Evolutionary conservation across 129 eudicot genomes (phyloP).

Genomic region (Escallonia rubra): DNA sequence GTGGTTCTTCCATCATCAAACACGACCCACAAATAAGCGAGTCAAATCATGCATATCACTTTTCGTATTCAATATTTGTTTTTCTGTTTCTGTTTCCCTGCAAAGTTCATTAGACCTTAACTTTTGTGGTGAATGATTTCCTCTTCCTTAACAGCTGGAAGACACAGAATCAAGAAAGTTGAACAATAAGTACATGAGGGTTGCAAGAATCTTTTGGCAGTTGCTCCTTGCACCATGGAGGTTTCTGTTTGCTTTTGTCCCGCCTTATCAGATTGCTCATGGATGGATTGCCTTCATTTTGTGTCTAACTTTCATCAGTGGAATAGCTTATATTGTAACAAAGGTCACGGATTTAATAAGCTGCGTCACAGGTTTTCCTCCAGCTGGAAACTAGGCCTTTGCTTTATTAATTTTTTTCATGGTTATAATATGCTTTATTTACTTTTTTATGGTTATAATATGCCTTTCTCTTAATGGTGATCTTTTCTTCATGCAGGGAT

Average conservation of each 20-base stretch:
- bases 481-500: constrained; percentile 48
- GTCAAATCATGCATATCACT: no score
- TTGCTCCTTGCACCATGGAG: constrained; percentile 73
- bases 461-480: background rate
- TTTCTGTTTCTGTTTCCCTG: background rate
- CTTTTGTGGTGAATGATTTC: background rate
- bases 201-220: constrained; percentile 50
- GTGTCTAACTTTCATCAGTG: constrained; percentile 71
- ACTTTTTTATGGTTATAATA: no score
- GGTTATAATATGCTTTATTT: no score
- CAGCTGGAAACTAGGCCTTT: background rate
- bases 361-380: constrained; percentile 76
- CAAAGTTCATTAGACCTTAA: background rate
- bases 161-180: constrained; percentile 33
- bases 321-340: constrained; percentile 84
- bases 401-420: no score
- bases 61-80: background rate
- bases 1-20: no score
- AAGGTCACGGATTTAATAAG: constrained; percentile 72
- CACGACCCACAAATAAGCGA: no score
- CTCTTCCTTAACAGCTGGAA: constrained; percentile 42
- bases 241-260: constrained; percentile 81
- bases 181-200: constrained; percentile 17
- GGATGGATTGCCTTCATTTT: constrained; percentile 92
- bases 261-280: constrained; percentile 90